Percentiles rank a stretch among this genome's conserved stretches.
These are phyloP conservation scores for Alectoria sarmentosa DNA, from an alignment of 495 filamentous ascomycete genomes.

Conservation along the genomic window DNA sequence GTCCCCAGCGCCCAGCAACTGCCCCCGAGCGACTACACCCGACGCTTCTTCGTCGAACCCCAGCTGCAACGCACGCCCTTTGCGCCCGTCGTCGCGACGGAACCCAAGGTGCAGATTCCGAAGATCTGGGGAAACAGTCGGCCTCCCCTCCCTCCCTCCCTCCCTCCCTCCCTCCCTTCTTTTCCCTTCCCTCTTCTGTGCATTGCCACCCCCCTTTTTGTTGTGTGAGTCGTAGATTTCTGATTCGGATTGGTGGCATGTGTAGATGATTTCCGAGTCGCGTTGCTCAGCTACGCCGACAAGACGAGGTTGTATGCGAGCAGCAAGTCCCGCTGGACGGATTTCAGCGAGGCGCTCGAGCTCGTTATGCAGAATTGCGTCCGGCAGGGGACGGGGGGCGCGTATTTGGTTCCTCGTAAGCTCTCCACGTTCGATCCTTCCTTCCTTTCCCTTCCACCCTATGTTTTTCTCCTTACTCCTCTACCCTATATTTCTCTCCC, in stretches of 20 bases:
- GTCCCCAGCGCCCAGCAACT: neutral
- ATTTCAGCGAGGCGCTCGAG: neutral
- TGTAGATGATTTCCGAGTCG: neutral
- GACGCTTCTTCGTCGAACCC: slow-evolving; percentile 11
- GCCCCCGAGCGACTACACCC: neutral
- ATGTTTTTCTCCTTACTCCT: too few species aligned
- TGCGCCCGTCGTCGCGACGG: neutral
- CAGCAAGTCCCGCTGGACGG: slow-evolving; percentile 11
- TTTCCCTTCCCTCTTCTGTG: neutral
- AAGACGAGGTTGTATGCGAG: neutral
- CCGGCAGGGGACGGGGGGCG: slow-evolving; percentile 1
- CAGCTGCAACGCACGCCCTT: slow-evolving; percentile 2
- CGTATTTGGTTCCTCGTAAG: slow-evolving; percentile 15
- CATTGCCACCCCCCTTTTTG: too few species aligned
- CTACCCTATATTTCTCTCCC: too few species aligned
- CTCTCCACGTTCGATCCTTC: neutral
- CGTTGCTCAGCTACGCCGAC: slow-evolving; percentile 1
- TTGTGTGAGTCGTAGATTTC: too few species aligned
- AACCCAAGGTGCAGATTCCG: slow-evolving; percentile 9
- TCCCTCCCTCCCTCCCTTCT: neutral
- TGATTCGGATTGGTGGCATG: neutral
- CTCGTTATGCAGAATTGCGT: slow-evolving; percentile 6
- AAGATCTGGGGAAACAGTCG: slow-evolving; percentile 18
- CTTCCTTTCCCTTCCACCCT: too few species aligned
- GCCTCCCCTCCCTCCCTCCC: neutral